Evolutionary conservation across 2,329 filamentous ascomycete species (phyloP), one percentile per base, ranked within the genome.

Genomic region (Colletotrichum sp.): DNA sequence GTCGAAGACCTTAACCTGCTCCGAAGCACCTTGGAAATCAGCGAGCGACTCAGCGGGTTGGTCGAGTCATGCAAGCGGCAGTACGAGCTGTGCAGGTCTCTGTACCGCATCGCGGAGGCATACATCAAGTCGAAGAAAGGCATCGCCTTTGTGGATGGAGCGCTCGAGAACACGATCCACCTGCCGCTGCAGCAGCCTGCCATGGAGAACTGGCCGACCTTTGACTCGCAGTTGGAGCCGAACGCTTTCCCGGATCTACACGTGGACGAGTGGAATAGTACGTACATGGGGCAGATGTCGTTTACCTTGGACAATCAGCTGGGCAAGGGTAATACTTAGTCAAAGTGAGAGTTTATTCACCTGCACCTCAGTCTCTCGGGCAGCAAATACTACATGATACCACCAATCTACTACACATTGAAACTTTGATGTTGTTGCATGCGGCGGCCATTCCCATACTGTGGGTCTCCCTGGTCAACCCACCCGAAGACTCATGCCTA

Each of bases 1-100:
- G 26, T 39, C 10, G 59, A 75, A 9, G 78, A 79, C 16, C 60
- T 79, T 2, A 34, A 60, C 10, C 67, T 77, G 7, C 30, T 74
- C 2, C 66, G 66, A 15, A 44, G 30, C 18, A 30, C 71, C 9
- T n/a, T 74, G 3, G 66, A 74, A 15, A 74, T 74, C 44, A 70
- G 57, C 57, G 71, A 74, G 16, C 36, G 71, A 3, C 57, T 74
- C 3, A 36, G 71, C 39, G 67, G 66, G 12, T 12, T 71, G 59
- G 49, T 65, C 16, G 71, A 71, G 21, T 71, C 67, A 7, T 74
- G 71, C 71, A 65, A 65, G 24, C 32, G 49, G 13, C 71, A 74
- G 28, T 32, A 74, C 32, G 71, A 74, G 18, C 34, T 71, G 13
- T 74, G 59, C 32, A 62, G 59, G 32, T 62, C 67, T 8, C 67